Evolutionary conservation across 73 alveolate genomes (phyloP).

Genomic region (Breviolum minutum): DNA sequence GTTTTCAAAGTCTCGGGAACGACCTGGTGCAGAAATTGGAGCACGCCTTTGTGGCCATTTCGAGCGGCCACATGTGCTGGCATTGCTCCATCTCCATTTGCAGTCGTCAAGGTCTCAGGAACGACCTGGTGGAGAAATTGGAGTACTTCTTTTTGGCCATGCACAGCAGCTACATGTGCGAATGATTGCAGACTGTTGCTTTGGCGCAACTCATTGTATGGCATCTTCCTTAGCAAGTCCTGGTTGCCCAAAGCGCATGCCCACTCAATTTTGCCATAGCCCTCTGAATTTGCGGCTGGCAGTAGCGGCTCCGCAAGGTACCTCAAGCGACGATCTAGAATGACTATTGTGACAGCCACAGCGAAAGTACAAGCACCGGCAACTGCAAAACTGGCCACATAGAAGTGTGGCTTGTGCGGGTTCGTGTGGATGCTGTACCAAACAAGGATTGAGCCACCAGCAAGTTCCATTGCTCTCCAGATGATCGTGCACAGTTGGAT

Average conservation of each 20-base stretch:
- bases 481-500: neutral
- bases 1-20: neutral
- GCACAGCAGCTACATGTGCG: neutral
- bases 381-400: neutral
- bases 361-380: neutral
- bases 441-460: neutral
- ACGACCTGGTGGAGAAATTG: neutral
- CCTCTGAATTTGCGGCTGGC: neutral
- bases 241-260: neutral
- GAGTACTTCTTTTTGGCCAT: neutral
- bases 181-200: no score
- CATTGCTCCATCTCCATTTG: neutral
- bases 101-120: neutral
- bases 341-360: no score
- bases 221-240: neutral
- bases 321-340: neutral
- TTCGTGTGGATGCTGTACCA: neutral
- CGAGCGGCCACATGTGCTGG: conserved; percentile 2
- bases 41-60: neutral
- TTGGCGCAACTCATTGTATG: no score
- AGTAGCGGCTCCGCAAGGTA: neutral
- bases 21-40: neutral
- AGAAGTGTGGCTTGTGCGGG: neutral
- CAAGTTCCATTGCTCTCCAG: neutral
- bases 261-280: neutral